Percentiles rank a stretch among this genome's conserved stretches.
phyloP scores from a whole-genome alignment of 2,329 filamentous ascomycete genomes.

The Botrytis squamosa region DNA sequence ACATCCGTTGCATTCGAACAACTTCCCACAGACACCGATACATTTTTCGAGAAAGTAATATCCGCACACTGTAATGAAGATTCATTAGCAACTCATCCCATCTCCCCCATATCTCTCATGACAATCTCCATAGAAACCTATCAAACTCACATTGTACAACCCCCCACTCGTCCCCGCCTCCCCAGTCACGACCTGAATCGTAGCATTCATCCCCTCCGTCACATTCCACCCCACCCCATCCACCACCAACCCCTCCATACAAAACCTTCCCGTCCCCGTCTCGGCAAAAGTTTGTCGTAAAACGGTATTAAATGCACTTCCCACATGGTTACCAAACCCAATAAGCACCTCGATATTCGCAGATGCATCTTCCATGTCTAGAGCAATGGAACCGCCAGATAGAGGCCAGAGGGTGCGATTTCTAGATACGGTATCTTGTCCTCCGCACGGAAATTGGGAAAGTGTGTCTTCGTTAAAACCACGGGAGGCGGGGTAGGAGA shows the following conservation, averaged over 20 bases:
- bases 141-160: constrained; percentile 56
- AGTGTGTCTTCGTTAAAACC: constrained; percentile 47
- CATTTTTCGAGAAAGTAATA: constrained; percentile 60
- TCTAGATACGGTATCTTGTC: constrained; percentile 44
- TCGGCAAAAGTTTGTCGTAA: constrained; percentile 30
- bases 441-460: constrained; percentile 45
- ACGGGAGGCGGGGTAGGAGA: constrained; percentile 53
- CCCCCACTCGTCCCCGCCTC: constrained; percentile 55
- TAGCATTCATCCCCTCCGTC: constrained; percentile 61
- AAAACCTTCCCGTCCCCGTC: constrained; percentile 56
- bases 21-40: constrained; percentile 47
- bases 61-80: constrained; percentile 57
- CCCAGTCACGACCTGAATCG: constrained; percentile 70
- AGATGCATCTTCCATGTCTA: constrained; percentile 51
- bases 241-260: constrained; percentile 58
- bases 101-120: too few relatives aligned
- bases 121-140: not conserved
- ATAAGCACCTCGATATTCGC: constrained; percentile 33
- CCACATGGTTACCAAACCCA: constrained; percentile 30
- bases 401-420: constrained; percentile 50
- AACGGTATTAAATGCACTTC: constrained; percentile 33
- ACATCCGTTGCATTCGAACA: constrained; percentile 60
- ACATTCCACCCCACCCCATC: constrained; percentile 42
- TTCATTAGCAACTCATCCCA: not conserved
- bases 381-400: constrained; percentile 50